Evolutionary conservation across 148 eudicot genomes (phyloP), one percentile per base, ranked within the genome.

Genomic region (Chenopodium berlandieri): DNA sequence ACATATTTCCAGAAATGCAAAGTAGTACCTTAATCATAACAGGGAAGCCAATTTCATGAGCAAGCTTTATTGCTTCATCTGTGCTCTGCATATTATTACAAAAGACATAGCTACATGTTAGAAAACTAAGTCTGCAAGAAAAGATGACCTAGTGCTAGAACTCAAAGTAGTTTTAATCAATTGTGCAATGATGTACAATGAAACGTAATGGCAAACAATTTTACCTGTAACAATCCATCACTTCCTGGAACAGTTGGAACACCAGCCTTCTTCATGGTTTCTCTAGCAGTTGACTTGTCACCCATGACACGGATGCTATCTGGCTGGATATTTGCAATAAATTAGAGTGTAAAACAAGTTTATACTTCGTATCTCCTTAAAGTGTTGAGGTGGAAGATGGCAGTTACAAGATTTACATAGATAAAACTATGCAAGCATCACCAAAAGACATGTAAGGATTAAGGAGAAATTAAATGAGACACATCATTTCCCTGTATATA

Each of bases 211-310:
- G 54, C 20, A n/a, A 20, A 25, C 4, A 54, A 52, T 22, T 37
- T 23, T 82, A 96, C 99, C 97, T 89, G 90, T 78, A 96, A 84
- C 78, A 96, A 89, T 75, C 99, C 99, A 75, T 94, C 98, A 84
- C 97, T 94, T 84, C 99, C 99, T 34, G 99, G 99, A 76, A 96
- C 97, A 85, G 99, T 96, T 77, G 99, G 99, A 84, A 96, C 99
- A 78, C 97, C 97, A 88, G 99, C 99, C 74, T 94, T 92, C 88
- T 96, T 96, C 99, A 96, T 96, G 67, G 99, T 96, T 0, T 96
- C 99, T 83, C 98, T 90, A 73, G 99, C 99, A 78, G 98, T 94
- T 75, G 99, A 81, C 85, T 96, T 96, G 86, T 96, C 99, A 75
- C 98, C 99, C 99, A 96, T 96, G 73, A 94, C 92, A 71, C 98